A percentile compares a stretch with the other conserved stretches of the same genome.
phyloP scores from a whole-genome alignment of 164 flowering plant species.

The Chimonanthus salicifolius region DNA sequence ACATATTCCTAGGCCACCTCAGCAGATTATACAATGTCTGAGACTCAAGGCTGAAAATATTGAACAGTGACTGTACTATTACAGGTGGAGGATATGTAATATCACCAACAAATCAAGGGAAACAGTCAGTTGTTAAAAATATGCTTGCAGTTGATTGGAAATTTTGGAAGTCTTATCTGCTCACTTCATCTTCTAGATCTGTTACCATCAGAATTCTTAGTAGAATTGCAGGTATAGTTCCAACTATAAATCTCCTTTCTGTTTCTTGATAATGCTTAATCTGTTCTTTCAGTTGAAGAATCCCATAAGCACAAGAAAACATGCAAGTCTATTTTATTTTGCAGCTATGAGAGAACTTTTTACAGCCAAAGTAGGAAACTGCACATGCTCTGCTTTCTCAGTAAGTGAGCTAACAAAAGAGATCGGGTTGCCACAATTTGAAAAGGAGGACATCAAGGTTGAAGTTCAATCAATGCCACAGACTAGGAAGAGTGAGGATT shows the following conservation, averaged over 20 bases:
- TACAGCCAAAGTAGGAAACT: constrained; percentile 45
- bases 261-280: background rate
- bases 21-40: background rate
- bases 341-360: constrained; percentile 81
- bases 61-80: constrained; percentile 5
- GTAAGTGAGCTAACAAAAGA: constrained; percentile 36
- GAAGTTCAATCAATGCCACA: constrained; percentile 22
- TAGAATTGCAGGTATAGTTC: constrained; percentile 63
- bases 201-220: constrained; percentile 74
- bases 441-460: constrained; percentile 25
- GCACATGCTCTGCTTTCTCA: constrained; percentile 27
- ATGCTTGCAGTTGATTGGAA: constrained; percentile 98
- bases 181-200: constrained; percentile 47
- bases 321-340: constrained; percentile 6
- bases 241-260: background rate
- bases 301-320: background rate
- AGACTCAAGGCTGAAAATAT: background rate
- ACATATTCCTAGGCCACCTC: background rate
- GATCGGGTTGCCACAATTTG: constrained; percentile 23
- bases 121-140: constrained; percentile 74
- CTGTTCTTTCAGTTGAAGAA: background rate
- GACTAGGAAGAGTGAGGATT: constrained; percentile 17
- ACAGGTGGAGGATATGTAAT: constrained; percentile 94
- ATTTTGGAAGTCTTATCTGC: constrained; percentile 62
- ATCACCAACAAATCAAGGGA: constrained; percentile 67